These are phyloP conservation scores for Acacia concinna DNA, from an alignment of 331 rosid genomes.

Conservation along the genomic window DNA sequence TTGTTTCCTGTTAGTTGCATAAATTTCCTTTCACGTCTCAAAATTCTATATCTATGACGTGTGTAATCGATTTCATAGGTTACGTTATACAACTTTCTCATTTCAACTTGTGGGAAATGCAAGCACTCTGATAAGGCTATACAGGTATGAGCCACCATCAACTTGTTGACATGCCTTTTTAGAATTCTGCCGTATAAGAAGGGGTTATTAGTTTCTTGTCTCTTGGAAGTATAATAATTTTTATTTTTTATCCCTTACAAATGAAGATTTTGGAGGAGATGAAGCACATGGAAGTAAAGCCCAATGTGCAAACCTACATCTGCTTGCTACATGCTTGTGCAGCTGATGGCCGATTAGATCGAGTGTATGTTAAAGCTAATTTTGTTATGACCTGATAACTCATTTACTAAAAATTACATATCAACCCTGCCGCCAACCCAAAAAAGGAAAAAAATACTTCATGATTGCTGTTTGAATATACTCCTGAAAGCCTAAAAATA, in stretches of 20 bases:
- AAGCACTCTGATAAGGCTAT: conserved; percentile 74
- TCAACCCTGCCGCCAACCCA: not conserved
- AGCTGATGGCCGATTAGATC: conserved; percentile 74
- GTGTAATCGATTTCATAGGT: conserved; percentile 54
- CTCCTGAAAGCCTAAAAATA: not conserved
- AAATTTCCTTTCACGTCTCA: not conserved
- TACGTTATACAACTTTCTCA: conserved; percentile 67
- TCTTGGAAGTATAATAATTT: conserved; percentile 13
- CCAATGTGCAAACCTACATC: conserved; percentile 74
- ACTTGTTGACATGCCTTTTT: not conserved
- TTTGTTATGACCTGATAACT: conserved; percentile 15
- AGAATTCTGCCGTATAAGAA: not conserved
- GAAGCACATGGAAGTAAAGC: conserved; percentile 76
- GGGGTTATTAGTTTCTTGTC: conserved; percentile 5
- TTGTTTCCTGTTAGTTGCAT: conserved; percentile 12
- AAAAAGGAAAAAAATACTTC: not conserved
- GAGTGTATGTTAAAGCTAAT: conserved; percentile 62
- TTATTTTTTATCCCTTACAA: conserved; percentile 2
- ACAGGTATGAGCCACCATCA: conserved; percentile 51
- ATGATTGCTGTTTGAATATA: conserved; percentile 14
- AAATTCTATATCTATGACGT: conserved; percentile 20
- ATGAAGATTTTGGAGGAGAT: conserved; percentile 86
- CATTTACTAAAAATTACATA: not conserved
- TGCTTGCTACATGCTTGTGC: conserved; percentile 92
- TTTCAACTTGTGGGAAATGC: conserved; percentile 84